Evolutionary conservation across 1,284 basidiomycete genomes (phyloP).

Genomic region (Tylopilus sp.): DNA sequence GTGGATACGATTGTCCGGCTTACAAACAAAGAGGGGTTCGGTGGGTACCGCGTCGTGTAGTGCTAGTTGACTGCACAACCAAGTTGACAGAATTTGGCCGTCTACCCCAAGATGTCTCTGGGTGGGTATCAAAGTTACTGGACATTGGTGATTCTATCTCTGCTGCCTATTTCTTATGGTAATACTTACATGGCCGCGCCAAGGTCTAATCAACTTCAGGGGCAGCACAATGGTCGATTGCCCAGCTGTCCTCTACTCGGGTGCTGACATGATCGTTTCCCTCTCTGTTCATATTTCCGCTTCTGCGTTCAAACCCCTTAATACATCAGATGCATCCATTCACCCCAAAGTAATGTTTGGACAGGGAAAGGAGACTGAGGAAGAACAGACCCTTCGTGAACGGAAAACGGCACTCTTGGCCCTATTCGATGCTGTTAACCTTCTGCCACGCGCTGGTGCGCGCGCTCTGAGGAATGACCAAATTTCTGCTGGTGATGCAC

Average conservation of each 20-base stretch:
- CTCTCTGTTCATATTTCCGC: slow-evolving; percentile 61
- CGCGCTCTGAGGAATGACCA: slow-evolving; percentile 25
- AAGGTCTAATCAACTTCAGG: slow-evolving; percentile 59
- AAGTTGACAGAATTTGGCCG: slow-evolving; percentile 62
- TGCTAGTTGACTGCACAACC: neutral
- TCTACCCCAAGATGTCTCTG: slow-evolving; percentile 59
- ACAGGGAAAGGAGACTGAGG: slow-evolving; percentile 69
- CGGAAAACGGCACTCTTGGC: slow-evolving; percentile 64
- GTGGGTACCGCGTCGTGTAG: slow-evolving; percentile 34
- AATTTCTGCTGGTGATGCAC: slow-evolving; percentile 17
- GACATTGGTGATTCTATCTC: slow-evolving; percentile 56
- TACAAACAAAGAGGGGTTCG: slow-evolving; percentile 59
- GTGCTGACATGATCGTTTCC: slow-evolving; percentile 66
- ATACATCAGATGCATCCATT: slow-evolving; percentile 33
- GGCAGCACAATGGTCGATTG: slow-evolving; percentile 68
- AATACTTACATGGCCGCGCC: neutral
- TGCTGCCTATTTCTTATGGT: neutral
- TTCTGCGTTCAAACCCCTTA: slow-evolving; percentile 56
- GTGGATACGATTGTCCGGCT: slow-evolving; percentile 64
- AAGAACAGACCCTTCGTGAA: slow-evolving; percentile 71
- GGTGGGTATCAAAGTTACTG: slow-evolving; percentile 68
- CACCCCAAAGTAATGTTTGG: slow-evolving; percentile 44
- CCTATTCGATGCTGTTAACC: slow-evolving; percentile 59
- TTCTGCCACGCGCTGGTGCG: slow-evolving; percentile 50
- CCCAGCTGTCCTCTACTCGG: slow-evolving; percentile 57